Percentiles rank a stretch among this genome's conserved stretches.
Conservation (phyloP, 2,329 filamentous ascomycete genomes). For the Spiromastix sp. region DNA sequence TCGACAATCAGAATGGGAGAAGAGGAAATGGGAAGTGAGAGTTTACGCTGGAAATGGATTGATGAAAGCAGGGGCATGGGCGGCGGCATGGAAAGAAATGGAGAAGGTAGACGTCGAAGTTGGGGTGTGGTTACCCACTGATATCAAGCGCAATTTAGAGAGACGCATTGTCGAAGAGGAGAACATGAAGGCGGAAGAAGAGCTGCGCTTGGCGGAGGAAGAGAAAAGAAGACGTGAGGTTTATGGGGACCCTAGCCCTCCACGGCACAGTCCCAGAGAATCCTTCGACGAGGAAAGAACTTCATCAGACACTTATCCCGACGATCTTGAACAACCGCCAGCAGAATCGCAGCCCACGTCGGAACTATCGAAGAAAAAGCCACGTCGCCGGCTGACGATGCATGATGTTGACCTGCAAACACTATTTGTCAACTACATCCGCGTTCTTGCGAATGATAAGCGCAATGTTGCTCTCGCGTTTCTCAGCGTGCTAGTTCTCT, state of each 20-base stretch:
- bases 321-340: conserved; percentile 4
- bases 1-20: conserved; percentile 31
- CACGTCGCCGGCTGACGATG: conserved; percentile 1
- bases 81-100: conserved; percentile 93
- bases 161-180: conserved; percentile 33
- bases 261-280: conserved; percentile 11
- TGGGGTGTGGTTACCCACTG: conserved; percentile 54
- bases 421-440: conserved; percentile 44
- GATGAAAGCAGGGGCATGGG: conserved; percentile 87
- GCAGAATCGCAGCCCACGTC: conserved; percentile 4
- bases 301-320: neutral
- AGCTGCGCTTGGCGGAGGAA: conserved; percentile 11
- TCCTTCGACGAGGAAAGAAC: neutral
- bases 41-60: conserved; percentile 92
- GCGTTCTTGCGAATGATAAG: conserved; percentile 41
- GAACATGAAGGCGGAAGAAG: conserved; percentile 13
- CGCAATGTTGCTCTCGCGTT: conserved; percentile 43
- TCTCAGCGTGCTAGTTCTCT: conserved; percentile 34
- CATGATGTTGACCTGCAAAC: conserved; percentile 39
- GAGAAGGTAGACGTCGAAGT: conserved; percentile 95
- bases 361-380: conserved; percentile 3
- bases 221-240: conserved; percentile 11
- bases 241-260: conserved; percentile 10
- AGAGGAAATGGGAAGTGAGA: conserved; percentile 56
- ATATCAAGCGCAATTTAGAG: conserved; percentile 42